A percentile compares a stretch with the other conserved stretches of the same genome.
Conservation (phyloP, 2,329 filamentous ascomycete species). For the Aspergillus arachidicola region DNA sequence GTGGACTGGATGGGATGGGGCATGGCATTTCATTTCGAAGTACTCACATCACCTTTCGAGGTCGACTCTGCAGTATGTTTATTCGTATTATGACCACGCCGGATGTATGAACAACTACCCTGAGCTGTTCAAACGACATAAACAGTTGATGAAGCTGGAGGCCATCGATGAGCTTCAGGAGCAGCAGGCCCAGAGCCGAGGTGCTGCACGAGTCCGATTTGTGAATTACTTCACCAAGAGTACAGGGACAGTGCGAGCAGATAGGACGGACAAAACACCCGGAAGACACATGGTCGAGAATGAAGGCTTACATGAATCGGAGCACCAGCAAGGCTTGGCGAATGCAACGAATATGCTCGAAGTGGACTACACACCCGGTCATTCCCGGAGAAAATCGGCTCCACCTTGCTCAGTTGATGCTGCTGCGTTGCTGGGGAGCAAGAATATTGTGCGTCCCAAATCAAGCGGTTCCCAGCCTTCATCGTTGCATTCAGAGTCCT, state of each 20-base stretch:
- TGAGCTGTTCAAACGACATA: constrained; percentile 71
- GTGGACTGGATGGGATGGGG: constrained; percentile 12
- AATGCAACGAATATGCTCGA: neutral
- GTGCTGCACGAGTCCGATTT: constrained; percentile 45
- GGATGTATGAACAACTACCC: constrained; percentile 74
- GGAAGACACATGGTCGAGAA: no score
- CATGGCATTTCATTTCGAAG: constrained; percentile 13
- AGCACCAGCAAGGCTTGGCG: no score
- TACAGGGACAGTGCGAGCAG: neutral
- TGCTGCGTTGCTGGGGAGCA: neutral
- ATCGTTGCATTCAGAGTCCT: neutral
- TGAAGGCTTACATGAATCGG: neutral
- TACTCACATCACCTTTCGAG: constrained; percentile 7
- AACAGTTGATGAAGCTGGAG: constrained; percentile 69
- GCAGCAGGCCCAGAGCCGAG: constrained; percentile 54
- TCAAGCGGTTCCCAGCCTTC: neutral
- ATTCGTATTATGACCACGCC: constrained; percentile 14
- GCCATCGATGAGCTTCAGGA: constrained; percentile 29
- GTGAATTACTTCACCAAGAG: constrained; percentile 77
- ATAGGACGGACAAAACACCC: neutral
- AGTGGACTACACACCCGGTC: neutral
- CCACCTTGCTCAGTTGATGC: neutral
- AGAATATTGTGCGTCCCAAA: neutral
- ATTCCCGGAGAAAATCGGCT: neutral
- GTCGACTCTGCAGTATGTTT: constrained; percentile 5